A percentile compares a stretch with the other conserved stretches of the same genome.
These are phyloP conservation scores for Chytriomyces sp. DNA, from an alignment of 192 early-diverging fungal genomes.

Conservation along the genomic window DNA sequence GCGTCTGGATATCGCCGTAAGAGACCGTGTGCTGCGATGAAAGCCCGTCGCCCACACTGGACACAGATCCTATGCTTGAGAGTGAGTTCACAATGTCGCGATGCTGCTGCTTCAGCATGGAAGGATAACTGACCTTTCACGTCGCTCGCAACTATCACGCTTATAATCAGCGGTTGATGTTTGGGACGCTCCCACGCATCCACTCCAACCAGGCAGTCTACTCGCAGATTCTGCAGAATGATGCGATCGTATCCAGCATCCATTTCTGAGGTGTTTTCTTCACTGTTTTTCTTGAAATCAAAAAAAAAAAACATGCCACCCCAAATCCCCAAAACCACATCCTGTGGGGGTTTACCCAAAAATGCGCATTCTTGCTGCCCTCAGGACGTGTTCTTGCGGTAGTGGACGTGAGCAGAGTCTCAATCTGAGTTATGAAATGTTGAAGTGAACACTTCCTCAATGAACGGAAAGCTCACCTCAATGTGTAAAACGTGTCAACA, in stretches of 20 bases:
- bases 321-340: too few relatives aligned
- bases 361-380: too few relatives aligned
- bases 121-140: constrained; percentile 41
- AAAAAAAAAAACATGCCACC: too few relatives aligned
- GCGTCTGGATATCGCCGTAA: constrained; percentile 81
- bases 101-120: background rate
- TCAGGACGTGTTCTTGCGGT: too few relatives aligned
- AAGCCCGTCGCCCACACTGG: constrained; percentile 73
- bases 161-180: constrained; percentile 84
- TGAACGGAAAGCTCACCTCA: too few relatives aligned
- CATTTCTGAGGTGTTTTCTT: too few relatives aligned
- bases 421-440: too few relatives aligned
- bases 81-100: background rate
- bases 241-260: constrained; percentile 32
- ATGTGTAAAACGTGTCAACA: too few relatives aligned
- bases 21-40: constrained; percentile 79
- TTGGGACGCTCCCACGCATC: constrained; percentile 94
- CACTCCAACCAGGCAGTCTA: constrained; percentile 84
- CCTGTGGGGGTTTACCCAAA: too few relatives aligned
- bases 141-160: constrained; percentile 73
- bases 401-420: too few relatives aligned
- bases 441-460: too few relatives aligned
- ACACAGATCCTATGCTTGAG: constrained; percentile 48
- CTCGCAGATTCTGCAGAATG: constrained; percentile 72
- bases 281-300: too few relatives aligned